Evolutionary conservation across 345 rosid species (phyloP).

Genomic region (Psidium guajava): DNA sequence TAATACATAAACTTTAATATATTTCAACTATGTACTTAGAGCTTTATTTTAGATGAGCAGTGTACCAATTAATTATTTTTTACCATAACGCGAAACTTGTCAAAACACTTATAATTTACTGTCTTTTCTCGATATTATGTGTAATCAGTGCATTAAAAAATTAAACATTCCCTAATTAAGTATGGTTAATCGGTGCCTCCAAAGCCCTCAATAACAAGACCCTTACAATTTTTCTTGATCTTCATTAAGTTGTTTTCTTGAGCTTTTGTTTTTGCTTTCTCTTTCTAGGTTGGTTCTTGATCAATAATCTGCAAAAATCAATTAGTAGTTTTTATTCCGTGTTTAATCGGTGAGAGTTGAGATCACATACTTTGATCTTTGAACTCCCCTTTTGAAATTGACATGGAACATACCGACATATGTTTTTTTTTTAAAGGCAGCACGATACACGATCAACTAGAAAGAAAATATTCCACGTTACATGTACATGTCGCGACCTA

Average conservation of each 20-base stretch:
- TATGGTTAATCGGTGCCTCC: not conserved
- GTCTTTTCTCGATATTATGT: not conserved
- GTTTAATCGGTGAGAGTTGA: not conserved
- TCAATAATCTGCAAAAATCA: not conserved
- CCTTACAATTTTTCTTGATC: not conserved
- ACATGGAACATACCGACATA: not conserved
- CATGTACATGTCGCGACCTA: no score
- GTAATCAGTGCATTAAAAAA: not conserved
- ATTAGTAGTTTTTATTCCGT: not conserved
- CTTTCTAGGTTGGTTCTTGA: not conserved
- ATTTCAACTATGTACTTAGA: not conserved
- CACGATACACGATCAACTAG: not conserved
- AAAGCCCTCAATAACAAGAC: not conserved
- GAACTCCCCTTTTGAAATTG: not conserved
- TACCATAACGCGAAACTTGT: not conserved
- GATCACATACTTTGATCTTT: not conserved
- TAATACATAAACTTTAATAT: not conserved
- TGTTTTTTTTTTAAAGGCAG: not conserved
- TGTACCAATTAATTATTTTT: accelerated
- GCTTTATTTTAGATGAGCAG: not conserved
- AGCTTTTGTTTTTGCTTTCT: not conserved
- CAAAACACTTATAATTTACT: not conserved
- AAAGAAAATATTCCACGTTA: accelerated
- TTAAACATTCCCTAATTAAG: no score
- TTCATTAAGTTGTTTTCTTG: not conserved